Percentiles rank a stretch among this genome's conserved stretches.
phyloP scores from a whole-genome alignment of 1,284 basidiomycete genomes.

The Papiliotrema fonsecae region DNA sequence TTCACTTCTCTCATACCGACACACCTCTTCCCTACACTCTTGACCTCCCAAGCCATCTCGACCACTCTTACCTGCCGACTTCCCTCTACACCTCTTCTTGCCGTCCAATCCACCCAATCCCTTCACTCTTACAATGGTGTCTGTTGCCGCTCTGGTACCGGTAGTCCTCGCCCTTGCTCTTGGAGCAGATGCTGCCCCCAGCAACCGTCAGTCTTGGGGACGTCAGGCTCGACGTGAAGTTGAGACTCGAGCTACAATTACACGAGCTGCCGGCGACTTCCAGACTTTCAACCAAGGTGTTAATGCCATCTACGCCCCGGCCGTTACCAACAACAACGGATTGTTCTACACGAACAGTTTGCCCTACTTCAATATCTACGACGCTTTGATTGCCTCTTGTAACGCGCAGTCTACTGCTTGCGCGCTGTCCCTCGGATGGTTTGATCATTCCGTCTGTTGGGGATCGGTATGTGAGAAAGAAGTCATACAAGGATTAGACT shows the following conservation, averaged over 20 bases:
- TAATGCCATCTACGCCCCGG: not conserved
- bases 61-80: no score
- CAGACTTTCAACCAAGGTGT: conserved; percentile 1
- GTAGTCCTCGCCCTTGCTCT: not conserved
- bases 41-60: no score
- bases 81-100: not conserved
- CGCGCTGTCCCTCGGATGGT: not conserved
- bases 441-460: not conserved
- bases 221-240: not conserved
- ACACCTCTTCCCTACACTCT: no score
- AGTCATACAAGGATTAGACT: not conserved
- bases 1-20: no score
- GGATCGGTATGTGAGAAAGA: no score
- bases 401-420: not conserved
- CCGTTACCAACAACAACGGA: not conserved
- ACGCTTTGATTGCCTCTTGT: not conserved
- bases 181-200: not conserved
- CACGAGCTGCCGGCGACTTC: not conserved
- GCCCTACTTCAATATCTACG: not conserved
- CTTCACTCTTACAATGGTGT: not conserved
- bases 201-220: not conserved
- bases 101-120: not conserved
- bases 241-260: not conserved
- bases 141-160: not conserved
- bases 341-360: not conserved